These are phyloP conservation scores for Theileria annulata DNA, from an alignment of 169 alveolate genomes.

Conservation along the genomic window DNA sequence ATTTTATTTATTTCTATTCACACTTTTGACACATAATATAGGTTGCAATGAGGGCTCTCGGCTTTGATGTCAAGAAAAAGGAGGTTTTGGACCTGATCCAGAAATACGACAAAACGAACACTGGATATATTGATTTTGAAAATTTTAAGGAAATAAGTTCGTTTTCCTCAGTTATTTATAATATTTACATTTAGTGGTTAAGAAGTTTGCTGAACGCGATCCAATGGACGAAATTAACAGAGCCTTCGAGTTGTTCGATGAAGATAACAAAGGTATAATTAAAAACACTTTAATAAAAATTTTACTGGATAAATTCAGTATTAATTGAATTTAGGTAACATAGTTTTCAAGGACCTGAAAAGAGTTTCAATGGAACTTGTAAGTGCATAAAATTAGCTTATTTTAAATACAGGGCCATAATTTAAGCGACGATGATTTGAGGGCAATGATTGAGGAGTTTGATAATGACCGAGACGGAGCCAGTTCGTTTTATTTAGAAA, in stretches of 20 bases:
- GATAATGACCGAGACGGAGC: constrained; percentile 97
- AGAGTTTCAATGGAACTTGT: constrained; percentile 94
- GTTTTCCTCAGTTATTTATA: constrained; percentile 7
- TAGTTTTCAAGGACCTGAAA: constrained; percentile 89
- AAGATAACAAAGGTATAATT: constrained; percentile 86
- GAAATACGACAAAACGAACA: constrained; percentile 84
- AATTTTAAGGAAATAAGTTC: constrained; percentile 81
- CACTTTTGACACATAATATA: constrained; percentile 31
- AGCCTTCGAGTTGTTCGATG: constrained; percentile 94
- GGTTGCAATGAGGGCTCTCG: constrained; percentile 99
- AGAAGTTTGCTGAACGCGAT: constrained; percentile 88
- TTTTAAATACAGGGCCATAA: constrained; percentile 86
- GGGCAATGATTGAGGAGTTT: constrained; percentile 97
- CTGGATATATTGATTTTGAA: constrained; percentile 80
- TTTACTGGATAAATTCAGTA: neutral
- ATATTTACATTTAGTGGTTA: constrained; percentile 76
- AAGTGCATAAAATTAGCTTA: constrained; percentile 19
- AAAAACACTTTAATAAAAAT: neutral
- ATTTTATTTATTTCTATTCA: neutral
- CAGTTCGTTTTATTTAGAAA: constrained; percentile 42
- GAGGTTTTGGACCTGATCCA: constrained; percentile 88
- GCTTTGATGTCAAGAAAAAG: constrained; percentile 95
- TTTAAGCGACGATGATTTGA: constrained; percentile 95
- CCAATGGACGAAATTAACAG: constrained; percentile 94
- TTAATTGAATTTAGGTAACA: constrained; percentile 78